Conservation (phyloP, 192 early-diverging fungal genomes). For the Allomyces macrogynus region DNA sequence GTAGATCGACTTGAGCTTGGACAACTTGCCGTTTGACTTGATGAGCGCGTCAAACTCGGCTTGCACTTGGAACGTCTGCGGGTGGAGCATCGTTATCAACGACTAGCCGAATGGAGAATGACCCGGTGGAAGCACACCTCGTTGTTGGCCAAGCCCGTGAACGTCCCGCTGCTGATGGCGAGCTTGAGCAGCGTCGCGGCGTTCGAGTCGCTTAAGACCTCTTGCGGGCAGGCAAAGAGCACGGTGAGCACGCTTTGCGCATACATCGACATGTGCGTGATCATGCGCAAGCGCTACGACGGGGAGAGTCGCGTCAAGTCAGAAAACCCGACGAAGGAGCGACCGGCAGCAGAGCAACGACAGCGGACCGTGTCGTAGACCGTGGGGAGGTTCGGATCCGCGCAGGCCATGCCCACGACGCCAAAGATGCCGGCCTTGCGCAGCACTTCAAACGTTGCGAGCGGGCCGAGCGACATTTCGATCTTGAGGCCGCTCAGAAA, state of each 20-base stretch:
- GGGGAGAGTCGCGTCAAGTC: too few relatives aligned
- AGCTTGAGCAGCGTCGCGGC: neutral
- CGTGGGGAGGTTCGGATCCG: neutral
- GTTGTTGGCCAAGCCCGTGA: neutral
- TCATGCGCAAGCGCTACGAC: neutral
- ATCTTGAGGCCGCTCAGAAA: neutral
- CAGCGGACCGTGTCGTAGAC: neutral
- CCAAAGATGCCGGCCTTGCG: neutral
- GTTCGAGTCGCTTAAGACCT: neutral
- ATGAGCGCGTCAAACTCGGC: neutral
- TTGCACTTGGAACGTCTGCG: neutral
- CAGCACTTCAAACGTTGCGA: neutral
- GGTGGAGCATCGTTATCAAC: too few relatives aligned
- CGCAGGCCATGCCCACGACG: neutral
- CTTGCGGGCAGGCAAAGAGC: neutral
- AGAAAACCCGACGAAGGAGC: too few relatives aligned
- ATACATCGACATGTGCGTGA: neutral
- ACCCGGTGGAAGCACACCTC: neutral
- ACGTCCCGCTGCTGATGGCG: neutral
- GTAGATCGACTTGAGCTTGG: neutral
- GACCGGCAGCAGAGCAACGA: neutral
- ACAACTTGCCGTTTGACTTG: neutral
- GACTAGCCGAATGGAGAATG: too few relatives aligned
- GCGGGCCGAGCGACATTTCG: neutral
- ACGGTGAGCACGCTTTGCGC: neutral